A percentile compares a stretch with the other conserved stretches of the same genome.
These are phyloP conservation scores for Claviceps sorghi DNA, from an alignment of 2,329 filamentous ascomycete genomes.

Conservation along the genomic window DNA sequence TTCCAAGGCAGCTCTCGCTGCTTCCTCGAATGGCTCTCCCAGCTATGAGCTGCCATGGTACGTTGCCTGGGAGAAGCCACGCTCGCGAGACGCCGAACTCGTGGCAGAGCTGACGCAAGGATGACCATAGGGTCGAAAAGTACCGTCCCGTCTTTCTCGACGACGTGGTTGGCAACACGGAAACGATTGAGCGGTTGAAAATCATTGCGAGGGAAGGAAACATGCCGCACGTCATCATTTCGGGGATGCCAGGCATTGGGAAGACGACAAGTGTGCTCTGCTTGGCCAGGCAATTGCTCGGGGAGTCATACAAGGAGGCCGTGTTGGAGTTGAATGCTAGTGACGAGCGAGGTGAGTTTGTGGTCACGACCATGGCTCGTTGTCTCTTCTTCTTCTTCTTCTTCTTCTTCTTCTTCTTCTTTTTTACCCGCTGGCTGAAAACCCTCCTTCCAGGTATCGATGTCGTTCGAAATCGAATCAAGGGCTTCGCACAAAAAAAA, in stretches of 20 bases:
- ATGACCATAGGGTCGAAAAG: slow-evolving; percentile 72
- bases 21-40: slow-evolving; percentile 32
- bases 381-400: neutral
- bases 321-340: slow-evolving; percentile 93
- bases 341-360: slow-evolving; percentile 62
- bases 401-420: neutral
- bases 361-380: neutral
- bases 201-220: slow-evolving; percentile 98
- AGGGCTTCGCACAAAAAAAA: slow-evolving; percentile 97
- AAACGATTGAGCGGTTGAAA: slow-evolving; percentile 92
- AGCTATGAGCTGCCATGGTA: slow-evolving; percentile 73
- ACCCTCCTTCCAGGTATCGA: slow-evolving; percentile 53
- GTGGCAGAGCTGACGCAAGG: neutral
- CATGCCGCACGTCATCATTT: slow-evolving; percentile 98
- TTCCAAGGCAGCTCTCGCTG: slow-evolving; percentile 39
- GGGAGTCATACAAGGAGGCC: slow-evolving; percentile 91
- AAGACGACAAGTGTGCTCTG: slow-evolving; percentile 95
- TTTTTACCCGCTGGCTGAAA: neutral
- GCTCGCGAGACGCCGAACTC: neutral
- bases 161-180: slow-evolving; percentile 93
- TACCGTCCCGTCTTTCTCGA: slow-evolving; percentile 90
- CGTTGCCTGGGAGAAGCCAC: neutral
- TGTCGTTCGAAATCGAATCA: slow-evolving; percentile 92
- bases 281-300: slow-evolving; percentile 78
- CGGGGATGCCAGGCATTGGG: slow-evolving; percentile 97